These are phyloP conservation scores for Ammopiptanthus mongolicus DNA, from an alignment of 306 rosid genomes.

Conservation along the genomic window DNA sequence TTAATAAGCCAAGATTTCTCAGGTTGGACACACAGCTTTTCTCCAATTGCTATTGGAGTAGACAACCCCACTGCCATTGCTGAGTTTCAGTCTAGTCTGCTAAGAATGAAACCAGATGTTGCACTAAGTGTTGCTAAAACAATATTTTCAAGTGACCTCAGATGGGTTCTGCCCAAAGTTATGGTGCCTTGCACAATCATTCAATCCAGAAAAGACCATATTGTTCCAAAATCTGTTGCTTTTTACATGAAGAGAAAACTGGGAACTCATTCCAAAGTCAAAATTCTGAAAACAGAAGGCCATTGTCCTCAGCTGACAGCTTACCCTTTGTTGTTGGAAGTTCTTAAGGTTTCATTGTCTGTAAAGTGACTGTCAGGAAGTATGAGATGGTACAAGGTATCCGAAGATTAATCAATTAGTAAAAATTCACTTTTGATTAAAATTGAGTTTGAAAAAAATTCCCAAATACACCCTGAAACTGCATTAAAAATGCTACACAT, in stretches of 20 bases:
- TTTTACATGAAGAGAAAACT: constrained; percentile 37
- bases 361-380: neutral
- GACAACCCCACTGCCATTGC: constrained; percentile 24
- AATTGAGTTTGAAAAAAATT: too few relatives aligned
- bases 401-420: too few relatives aligned
- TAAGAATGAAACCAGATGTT: constrained; percentile 40
- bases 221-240: constrained; percentile 32
- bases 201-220: constrained; percentile 27
- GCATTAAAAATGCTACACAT: too few relatives aligned
- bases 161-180: constrained; percentile 34
- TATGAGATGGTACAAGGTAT: neutral
- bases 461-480: too few relatives aligned
- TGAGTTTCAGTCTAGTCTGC: constrained; percentile 27
- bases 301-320: constrained; percentile 49
- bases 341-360: constrained; percentile 3
- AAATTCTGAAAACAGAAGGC: constrained; percentile 34
- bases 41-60: constrained; percentile 23
- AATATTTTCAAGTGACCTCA: constrained; percentile 34
- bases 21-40: constrained; percentile 31
- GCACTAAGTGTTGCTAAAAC: constrained; percentile 34
- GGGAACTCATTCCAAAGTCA: constrained; percentile 15
- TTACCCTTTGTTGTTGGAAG: constrained; percentile 27
- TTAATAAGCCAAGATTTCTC: constrained; percentile 26
- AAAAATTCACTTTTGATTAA: too few relatives aligned
- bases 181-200: constrained; percentile 39